These are phyloP conservation scores for Backusella circina DNA, from an alignment of 192 early-diverging fungal genomes.

Conservation along the genomic window DNA sequence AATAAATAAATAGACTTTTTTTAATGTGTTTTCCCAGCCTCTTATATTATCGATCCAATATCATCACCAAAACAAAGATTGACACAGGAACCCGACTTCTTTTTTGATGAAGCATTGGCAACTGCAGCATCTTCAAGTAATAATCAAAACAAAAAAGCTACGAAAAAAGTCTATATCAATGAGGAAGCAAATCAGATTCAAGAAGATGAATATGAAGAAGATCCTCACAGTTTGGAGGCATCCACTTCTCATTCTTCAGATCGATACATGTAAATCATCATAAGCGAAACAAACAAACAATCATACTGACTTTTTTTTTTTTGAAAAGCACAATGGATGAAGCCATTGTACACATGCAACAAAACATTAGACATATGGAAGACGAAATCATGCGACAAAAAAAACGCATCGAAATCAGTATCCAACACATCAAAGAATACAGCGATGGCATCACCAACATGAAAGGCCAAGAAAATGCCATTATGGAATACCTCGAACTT, in stretches of 20 bases:
- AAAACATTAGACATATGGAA: not conserved
- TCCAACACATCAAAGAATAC: not conserved
- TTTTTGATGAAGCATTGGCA: not conserved
- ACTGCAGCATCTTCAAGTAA: not conserved
- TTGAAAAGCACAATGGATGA: not conserved
- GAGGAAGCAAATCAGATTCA: conserved; percentile 2
- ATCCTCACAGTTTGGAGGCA: not conserved
- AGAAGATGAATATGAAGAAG: not conserved
- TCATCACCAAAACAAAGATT: not conserved
- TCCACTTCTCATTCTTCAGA: not conserved
- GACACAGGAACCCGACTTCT: not conserved
- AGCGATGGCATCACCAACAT: not conserved
- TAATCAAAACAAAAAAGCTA: not conserved
- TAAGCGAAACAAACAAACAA: not conserved
- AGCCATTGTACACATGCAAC: not conserved
- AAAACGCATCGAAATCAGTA: not conserved
- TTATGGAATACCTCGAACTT: not conserved
- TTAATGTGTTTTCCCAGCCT: not conserved
- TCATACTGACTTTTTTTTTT: not conserved
- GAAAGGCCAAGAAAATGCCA: not conserved
- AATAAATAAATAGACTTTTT: no score
- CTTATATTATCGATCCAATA: not conserved
- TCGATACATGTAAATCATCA: not conserved
- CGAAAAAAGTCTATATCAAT: not conserved
- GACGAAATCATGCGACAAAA: not conserved